phyloP scores from a whole-genome alignment of 345 rosid species.

The Leavenworthia alabamica region DNA sequence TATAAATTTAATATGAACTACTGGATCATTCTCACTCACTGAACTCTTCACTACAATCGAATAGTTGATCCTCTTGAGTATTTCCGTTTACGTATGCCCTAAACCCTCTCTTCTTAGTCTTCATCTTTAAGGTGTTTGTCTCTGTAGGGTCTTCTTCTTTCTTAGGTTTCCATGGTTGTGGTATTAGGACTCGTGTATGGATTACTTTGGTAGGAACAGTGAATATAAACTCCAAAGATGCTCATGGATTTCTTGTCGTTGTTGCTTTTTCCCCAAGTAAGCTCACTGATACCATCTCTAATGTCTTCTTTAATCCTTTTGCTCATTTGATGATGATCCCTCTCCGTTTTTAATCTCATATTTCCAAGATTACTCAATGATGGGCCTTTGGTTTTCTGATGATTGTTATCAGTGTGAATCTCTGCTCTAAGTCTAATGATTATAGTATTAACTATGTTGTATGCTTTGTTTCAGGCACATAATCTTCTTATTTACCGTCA shows the following conservation, averaged over 20 bases:
- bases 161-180: constrained; percentile 58
- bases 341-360: constrained; percentile 25
- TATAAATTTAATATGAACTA: background rate
- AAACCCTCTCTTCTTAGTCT: constrained; percentile 26
- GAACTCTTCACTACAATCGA: no score
- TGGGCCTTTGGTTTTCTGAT: constrained; percentile 25
- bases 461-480: no score
- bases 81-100: constrained; percentile 57
- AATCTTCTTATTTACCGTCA: no score
- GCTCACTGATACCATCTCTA: constrained; percentile 48
- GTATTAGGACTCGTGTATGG: constrained; percentile 53
- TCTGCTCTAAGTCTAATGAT: no score
- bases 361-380: constrained; percentile 11
- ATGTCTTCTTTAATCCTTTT: constrained; percentile 47
- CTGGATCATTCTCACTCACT: no score
- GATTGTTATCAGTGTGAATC: constrained; percentile 25
- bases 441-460: no score
- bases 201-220: constrained; percentile 50
- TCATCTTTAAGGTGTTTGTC: constrained; percentile 20
- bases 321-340: constrained; percentile 33
- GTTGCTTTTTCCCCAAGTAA: constrained; percentile 39
- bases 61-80: no score
- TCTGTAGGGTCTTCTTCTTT: constrained; percentile 27
- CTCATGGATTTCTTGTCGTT: constrained; percentile 37
- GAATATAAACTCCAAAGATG: constrained; percentile 47